A percentile compares a stretch with the other conserved stretches of the same genome.
Conservation (phyloP, 2,329 filamentous ascomycete genomes). For the Claviceps quebecensis region DNA sequence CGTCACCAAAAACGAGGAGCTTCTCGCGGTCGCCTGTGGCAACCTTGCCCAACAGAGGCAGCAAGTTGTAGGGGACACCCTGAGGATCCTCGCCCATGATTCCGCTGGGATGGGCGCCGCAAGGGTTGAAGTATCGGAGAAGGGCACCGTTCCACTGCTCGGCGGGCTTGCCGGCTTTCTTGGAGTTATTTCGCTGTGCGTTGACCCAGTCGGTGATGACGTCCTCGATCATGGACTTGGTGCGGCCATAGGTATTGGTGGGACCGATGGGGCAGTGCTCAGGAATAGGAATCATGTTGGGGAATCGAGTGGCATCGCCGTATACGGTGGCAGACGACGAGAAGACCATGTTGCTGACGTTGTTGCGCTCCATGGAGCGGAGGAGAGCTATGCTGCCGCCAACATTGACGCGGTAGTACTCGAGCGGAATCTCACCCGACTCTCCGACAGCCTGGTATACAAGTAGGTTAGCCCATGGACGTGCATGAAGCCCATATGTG, state of each 20-base stretch:
- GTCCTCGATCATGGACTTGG: conserved; percentile 82
- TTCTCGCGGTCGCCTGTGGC: conserved; percentile 91
- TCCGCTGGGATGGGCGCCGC: conserved; percentile 83
- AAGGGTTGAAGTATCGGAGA: conserved; percentile 95
- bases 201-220: conserved; percentile 86
- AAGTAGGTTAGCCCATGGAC: not conserved
- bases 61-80: conserved; percentile 88
- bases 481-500: not conserved
- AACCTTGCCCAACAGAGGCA: conserved; percentile 88
- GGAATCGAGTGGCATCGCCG: conserved; percentile 88
- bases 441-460: conserved; percentile 71
- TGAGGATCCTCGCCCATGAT: conserved; percentile 98
- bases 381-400: conserved; percentile 81
- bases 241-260: conserved; percentile 95
- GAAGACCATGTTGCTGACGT: conserved; percentile 95
- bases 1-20: conserved; percentile 85
- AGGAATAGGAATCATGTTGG: conserved; percentile 97
- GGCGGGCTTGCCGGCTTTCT: conserved; percentile 63
- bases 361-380: conserved; percentile 72
- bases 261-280: conserved; percentile 92
- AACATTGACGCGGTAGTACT: conserved; percentile 97
- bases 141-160: conserved; percentile 87
- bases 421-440: conserved; percentile 81
- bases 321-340: conserved; percentile 97
- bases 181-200: conserved; percentile 68